Base-by-base conservation (phyloP, 2,329 filamentous ascomycete species). In the Colletotrichum sidae region DNA sequence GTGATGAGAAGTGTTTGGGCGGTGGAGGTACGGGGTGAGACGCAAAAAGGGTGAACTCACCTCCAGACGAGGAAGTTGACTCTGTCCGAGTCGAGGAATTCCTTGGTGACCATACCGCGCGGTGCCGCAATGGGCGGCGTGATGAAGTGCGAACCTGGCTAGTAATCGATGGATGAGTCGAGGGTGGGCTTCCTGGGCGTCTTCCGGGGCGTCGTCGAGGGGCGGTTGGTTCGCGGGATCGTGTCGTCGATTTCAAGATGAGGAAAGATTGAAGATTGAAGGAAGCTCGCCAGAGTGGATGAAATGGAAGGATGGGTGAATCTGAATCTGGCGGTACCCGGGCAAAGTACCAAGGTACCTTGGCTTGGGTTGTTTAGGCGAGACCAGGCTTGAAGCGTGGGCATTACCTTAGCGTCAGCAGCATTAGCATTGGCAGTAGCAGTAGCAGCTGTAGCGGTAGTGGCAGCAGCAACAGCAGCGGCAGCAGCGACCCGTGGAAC, bases 41-140 rank as follows among this genome's bases (percentile, higher is more conserved):
- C 63, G 66, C 63, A 66, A 68, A 67, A 68, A 68, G 67, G 69
- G 68, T 72, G 70, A 73, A 85, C 88, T 78, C 83, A 90, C 88
- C 87, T 89, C 88, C 88, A 90, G 76, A 90, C 84, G 77, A 90
- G 84, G 83, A 87, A 90, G 82, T 90, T 90, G 83, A 90, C 81
- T 82, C 86, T 84, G 78, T 90, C 84, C 70, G 86, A 89, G 83
- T 89, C 85, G 73, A 90, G 82, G 74, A 83, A 83, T 80, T 88
- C 86, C 81, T 88, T 88, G 85, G 88, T 88, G 73, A 72, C 77
- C 68, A 66, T 61, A 56, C 60, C 61, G 51, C 66, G 60, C 53
- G 55, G 64, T 60, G 67, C 63, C 62, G 61, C 56, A 56, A 59
- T 67, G 52, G 60, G 62, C 66, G 69, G 66, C 63, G 67, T 55